phyloP scores from a whole-genome alignment of 768 basidiomycete genomes.

The Xanthoconium stramineum region DNA sequence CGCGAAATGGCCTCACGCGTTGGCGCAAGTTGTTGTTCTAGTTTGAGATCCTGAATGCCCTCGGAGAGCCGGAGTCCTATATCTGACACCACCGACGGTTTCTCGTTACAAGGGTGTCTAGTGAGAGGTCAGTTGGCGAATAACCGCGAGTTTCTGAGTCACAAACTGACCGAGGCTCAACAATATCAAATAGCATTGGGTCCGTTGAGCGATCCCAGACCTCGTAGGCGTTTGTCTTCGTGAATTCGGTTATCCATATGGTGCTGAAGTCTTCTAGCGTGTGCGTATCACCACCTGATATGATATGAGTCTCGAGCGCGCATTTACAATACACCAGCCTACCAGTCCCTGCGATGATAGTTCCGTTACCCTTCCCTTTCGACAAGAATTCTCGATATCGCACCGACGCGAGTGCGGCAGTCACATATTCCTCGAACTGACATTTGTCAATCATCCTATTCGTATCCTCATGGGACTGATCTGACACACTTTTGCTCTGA shows the following conservation, averaged over 20 bases:
- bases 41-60: conserved; percentile 89
- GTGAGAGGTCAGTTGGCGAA: conserved; percentile 1
- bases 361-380: conserved; percentile 60
- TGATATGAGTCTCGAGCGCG: conserved; percentile 21
- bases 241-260: conserved; percentile 86
- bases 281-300: conserved; percentile 50
- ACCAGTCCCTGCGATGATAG: conserved; percentile 66
- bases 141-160: not conserved
- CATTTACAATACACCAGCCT: not conserved
- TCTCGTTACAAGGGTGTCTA: conserved; percentile 93
- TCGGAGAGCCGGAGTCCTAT: conserved; percentile 89
- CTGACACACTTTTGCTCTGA: conserved; percentile 69
- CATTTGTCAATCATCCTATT: not conserved
- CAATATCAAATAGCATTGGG: conserved; percentile 89
- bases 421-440: conserved; percentile 91
- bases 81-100: conserved; percentile 85
- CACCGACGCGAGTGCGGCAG: conserved; percentile 80
- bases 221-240: conserved; percentile 79
- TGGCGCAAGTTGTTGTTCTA: conserved; percentile 92
- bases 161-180: conserved; percentile 74
- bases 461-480: not conserved
- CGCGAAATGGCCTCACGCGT: conserved; percentile 85
- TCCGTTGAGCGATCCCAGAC: conserved; percentile 93
- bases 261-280: conserved; percentile 81
- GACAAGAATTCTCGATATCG: conserved; percentile 85